A percentile compares a stretch with the other conserved stretches of the same genome.
Evolutionary conservation across 2,329 filamentous ascomycete species (phyloP).

Genomic region (Nigrograna mackinnonii): DNA sequence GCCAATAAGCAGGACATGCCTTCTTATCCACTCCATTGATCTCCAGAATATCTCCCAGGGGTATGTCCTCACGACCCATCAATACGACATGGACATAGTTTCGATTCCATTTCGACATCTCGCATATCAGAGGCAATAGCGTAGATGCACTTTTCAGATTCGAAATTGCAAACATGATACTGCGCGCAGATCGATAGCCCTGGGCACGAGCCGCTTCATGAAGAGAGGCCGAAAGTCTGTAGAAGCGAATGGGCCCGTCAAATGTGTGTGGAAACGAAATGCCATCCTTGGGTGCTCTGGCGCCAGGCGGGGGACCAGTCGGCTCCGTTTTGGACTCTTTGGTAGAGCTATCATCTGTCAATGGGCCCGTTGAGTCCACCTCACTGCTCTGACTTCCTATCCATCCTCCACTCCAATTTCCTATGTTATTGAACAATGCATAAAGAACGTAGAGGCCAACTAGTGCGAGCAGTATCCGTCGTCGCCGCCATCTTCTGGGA

Average conservation of each 20-base stretch:
- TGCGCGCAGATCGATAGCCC: slow-evolving; percentile 57
- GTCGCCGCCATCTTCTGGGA: slow-evolving; percentile 49
- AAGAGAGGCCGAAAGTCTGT: slow-evolving; percentile 65
- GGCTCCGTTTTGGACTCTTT: slow-evolving; percentile 17
- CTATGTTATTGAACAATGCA: slow-evolving; percentile 67
- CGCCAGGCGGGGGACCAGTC: slow-evolving; percentile 29
- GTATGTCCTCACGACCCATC: slow-evolving; percentile 72
- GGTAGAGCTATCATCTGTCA: not conserved
- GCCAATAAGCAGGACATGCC: slow-evolving; percentile 68
- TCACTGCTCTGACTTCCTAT: too few species aligned
- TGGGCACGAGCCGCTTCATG: slow-evolving; percentile 60
- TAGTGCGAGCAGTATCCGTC: slow-evolving; percentile 48
- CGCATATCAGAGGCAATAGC: slow-evolving; percentile 81
- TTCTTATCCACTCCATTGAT: slow-evolving; percentile 76
- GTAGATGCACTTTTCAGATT: slow-evolving; percentile 73
- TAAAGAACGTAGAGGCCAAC: slow-evolving; percentile 58
- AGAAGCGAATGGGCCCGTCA: slow-evolving; percentile 72
- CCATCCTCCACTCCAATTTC: slow-evolving; percentile 27
- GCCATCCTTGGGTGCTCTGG: slow-evolving; percentile 17
- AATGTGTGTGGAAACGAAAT: slow-evolving; percentile 47
- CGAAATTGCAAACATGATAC: slow-evolving; percentile 79
- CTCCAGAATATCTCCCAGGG: slow-evolving; percentile 68
- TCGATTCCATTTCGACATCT: slow-evolving; percentile 72
- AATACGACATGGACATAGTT: slow-evolving; percentile 83
- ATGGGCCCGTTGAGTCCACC: not conserved